phyloP scores from a whole-genome alignment of 345 rosid species.

The Pistacia atlantica region DNA sequence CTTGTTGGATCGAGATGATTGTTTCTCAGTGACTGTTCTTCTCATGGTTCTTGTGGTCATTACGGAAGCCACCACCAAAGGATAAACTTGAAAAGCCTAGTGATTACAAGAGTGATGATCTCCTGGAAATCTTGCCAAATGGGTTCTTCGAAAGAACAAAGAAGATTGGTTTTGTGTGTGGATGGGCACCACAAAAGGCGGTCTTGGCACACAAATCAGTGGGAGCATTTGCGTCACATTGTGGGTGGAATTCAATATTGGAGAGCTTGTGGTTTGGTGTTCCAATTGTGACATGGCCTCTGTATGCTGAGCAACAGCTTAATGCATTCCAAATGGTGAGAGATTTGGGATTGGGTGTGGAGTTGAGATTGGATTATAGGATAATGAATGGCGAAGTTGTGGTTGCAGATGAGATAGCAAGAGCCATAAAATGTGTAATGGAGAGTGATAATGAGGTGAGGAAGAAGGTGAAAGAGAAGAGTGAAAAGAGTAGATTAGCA shows the following conservation, averaged over 20 bases:
- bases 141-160: conserved; percentile 19
- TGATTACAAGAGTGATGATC: too few species aligned
- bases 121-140: conserved; percentile 2
- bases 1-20: too few species aligned
- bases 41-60: conserved; percentile 15
- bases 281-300: conserved; percentile 32
- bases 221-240: conserved; percentile 43
- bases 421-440: conserved; percentile 30
- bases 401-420: conserved; percentile 28
- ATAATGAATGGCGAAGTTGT: not conserved
- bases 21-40: too few species aligned
- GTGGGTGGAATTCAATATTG: conserved; percentile 44
- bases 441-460: conserved; percentile 12
- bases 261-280: conserved; percentile 39
- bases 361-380: not conserved
- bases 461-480: conserved; percentile 21
- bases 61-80: not conserved
- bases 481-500: not conserved
- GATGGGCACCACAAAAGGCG: conserved; percentile 32
- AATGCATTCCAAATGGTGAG: conserved; percentile 30
- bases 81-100: too few species aligned
- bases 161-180: conserved; percentile 10
- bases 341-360: conserved; percentile 31
- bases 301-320: conserved; percentile 36
- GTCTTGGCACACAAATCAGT: conserved; percentile 23